These are phyloP conservation scores for Casuarina glauca DNA, from an alignment of 306 rosid species.

Conservation along the genomic window DNA sequence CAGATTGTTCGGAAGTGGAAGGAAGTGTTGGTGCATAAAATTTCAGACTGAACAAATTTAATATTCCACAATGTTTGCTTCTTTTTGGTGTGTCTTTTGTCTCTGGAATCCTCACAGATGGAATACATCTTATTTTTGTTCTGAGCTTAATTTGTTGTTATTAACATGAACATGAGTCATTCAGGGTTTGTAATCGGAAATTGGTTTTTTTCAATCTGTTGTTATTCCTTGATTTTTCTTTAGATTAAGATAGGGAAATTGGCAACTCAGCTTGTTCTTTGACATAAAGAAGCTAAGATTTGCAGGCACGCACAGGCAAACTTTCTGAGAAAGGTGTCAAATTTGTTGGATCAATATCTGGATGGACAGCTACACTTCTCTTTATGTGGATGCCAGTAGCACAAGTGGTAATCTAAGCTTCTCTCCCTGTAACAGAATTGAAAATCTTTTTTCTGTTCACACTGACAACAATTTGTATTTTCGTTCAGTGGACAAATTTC, in stretches of 20 bases:
- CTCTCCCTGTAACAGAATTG: slow-evolving; percentile 15
- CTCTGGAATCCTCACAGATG: not conserved
- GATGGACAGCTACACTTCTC: slow-evolving; percentile 96
- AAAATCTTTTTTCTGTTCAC: not conserved
- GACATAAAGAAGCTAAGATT: slow-evolving; percentile 33
- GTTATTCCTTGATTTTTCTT: slow-evolving; percentile 12
- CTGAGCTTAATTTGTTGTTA: not conserved
- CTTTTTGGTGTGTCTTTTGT: not conserved
- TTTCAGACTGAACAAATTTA: not conserved
- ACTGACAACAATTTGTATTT: slow-evolving; percentile 25
- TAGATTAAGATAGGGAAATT: slow-evolving; percentile 20
- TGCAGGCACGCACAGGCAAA: slow-evolving; percentile 78
- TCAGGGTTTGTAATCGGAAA: slow-evolving; percentile 21
- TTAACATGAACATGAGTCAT: not conserved
- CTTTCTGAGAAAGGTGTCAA: slow-evolving; percentile 68
- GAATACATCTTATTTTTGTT: not conserved
- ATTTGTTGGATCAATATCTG: slow-evolving; percentile 90
- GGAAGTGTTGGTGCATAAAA: not conserved
- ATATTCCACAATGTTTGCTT: not conserved
- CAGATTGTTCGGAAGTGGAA: not conserved
- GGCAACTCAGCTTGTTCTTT: slow-evolving; percentile 26
- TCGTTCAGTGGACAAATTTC: slow-evolving; percentile 90
- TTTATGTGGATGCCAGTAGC: slow-evolving; percentile 99
- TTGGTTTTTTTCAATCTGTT: not conserved
- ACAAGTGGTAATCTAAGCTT: slow-evolving; percentile 63